Evolutionary conservation across 2,329 filamentous ascomycete genomes (phyloP), one percentile per base, ranked within the genome.

Genomic region (Acarospora socialis): DNA sequence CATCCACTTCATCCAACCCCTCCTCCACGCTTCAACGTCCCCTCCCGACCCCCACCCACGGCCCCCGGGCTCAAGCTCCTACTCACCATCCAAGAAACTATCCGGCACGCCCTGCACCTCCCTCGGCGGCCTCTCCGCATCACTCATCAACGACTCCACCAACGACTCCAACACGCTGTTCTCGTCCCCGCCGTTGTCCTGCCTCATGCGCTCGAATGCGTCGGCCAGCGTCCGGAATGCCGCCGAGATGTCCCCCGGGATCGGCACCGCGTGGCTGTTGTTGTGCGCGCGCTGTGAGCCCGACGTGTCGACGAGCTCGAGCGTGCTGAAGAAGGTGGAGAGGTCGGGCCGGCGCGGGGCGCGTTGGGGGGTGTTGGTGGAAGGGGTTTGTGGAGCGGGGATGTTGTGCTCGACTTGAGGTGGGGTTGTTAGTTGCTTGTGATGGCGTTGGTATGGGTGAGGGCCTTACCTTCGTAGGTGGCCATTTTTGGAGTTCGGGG

Each of bases 291-390:
- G 52, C 5, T 59, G 53, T 16, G 57, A 43, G 46, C 66, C 61
- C 18, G 63, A 66, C 6, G 66, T 70, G 35, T 39, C 34, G 29
- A 38, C 34, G n/a, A 72, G 64, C 44, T 74, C 67, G 37, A 77
- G 66, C 26, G 68, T 66, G 35, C 65, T 63, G 56, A 75, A 75
- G 60, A 77, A 77, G 44, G 70, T 73, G 23, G 66, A 71, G 23
- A 77, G 64, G 49, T 77, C 73, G 17, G 73, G 73, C 31, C 71
- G 66, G 40, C 69, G 69, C 33, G 56, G 54, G 20, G 53, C 52
- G 12, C 54, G 54, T 39, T 32, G 31, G 31, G 30, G 34, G 26
- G 31, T 21, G 7, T 42, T 37, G 33, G 46, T 45, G 32, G 47
- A 49, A 39, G 53, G 49, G 35, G 42, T 43, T 27, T 52, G 38